Evolutionary conservation across 352 stramenopile species (phyloP), one percentile per base, ranked within the genome.

Genomic region (Globisporangium cylindrosporum): DNA sequence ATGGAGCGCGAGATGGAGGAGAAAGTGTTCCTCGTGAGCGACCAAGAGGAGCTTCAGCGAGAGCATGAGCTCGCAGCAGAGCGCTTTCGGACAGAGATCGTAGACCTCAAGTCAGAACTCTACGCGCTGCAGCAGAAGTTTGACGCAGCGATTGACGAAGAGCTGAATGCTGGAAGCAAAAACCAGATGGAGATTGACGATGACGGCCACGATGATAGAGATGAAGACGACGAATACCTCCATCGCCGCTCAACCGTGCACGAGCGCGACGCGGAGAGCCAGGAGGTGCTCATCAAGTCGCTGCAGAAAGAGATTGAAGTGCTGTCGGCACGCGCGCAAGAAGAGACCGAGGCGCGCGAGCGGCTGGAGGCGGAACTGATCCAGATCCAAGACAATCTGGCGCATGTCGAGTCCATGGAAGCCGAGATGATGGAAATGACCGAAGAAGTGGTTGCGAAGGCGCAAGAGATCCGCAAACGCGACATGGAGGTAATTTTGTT

Each of bases 1-100:
- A 86, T 95, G 74, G 88, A 95, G 74, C 82, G 86, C 8, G 88
- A 93, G 73, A 91, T 92, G 62, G 88, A 95, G 68, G 86, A 95
- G 58, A 93, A 92, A 69, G 85, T 95, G 24, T 95, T 95, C 65
- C 56, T 95, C 24, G 60, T 90, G 54, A 93, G 78, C 64, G 88
- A 95, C 64, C 84, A 94, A 51, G 88, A 93, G 57, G 88, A 95
- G 75, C 83, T 94, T 29, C 76, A 92, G 66, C 83, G 73, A 4
- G 84, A 93, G 68, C 86, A 95, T 67, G 86, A 94, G 54, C 73
- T 95, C 59, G 87, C 81, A 22, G 78, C 70, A 15, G 88, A 95
- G 70, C 84, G 88, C 20, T 88, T 94, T 67, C 86, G 88, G 3
- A 91, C 82, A 0, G 84, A 95, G 72, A 93, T 95, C 49, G 78